phyloP scores from a whole-genome alignment of 495 filamentous ascomycete genomes.

The Hypoxylon lienhwacheense region DNA sequence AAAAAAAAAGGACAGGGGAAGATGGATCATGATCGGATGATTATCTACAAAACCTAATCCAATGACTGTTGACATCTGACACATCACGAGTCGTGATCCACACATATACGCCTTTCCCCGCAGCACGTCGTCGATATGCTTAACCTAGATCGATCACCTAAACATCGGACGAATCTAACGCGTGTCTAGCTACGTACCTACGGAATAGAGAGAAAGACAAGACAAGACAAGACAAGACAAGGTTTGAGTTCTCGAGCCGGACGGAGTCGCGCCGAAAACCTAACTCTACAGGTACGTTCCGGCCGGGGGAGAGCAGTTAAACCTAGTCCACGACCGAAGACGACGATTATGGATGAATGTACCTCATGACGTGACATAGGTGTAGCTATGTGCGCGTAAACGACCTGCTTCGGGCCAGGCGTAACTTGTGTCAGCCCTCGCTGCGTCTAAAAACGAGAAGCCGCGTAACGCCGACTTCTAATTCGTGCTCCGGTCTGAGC shows the following conservation, averaged over 20 bases:
- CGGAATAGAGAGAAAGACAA: too few species aligned
- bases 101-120: conserved; percentile 6
- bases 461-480: conserved; percentile 31
- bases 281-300: background rate
- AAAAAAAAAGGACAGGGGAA: background rate
- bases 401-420: too few species aligned
- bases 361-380: background rate
- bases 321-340: conserved; percentile 6
- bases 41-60: conserved; percentile 20
- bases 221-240: too few species aligned
- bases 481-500: conserved; percentile 8
- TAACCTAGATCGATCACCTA: conserved; percentile 1
- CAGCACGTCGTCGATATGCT: background rate
- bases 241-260: conserved; percentile 17
- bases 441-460: background rate
- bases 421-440: too few species aligned
- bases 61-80: conserved; percentile 6
- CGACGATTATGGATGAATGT: background rate
- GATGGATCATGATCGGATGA: background rate
- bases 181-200: too few species aligned
- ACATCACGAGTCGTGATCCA: conserved; percentile 10
- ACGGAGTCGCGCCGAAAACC: conserved; percentile 11
- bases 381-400: background rate
- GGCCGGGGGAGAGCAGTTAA: too few species aligned
- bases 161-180: background rate